Percentiles rank a stretch among this genome's conserved stretches.
Evolutionary conservation across 169 alveolate genomes (phyloP).

Genomic region (Plasmodium vivax): DNA sequence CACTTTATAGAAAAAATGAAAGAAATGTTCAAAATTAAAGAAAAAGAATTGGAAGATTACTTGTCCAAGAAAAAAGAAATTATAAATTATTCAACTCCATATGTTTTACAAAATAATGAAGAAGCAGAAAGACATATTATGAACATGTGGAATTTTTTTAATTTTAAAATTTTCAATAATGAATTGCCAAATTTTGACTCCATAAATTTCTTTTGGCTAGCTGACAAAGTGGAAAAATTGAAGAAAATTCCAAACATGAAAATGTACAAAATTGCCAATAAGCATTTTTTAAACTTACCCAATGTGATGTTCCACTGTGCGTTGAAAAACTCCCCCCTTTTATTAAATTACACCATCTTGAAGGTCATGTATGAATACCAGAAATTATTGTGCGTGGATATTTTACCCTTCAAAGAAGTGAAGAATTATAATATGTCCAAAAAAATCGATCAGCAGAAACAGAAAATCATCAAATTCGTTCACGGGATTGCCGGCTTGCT

Average conservation of each 20-base stretch:
- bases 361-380: conserved; percentile 67
- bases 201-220: conserved; percentile 42
- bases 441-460: conserved; percentile 38
- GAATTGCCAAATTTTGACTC: conserved; percentile 48
- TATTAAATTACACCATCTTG: conserved; percentile 57
- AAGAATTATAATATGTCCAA: conserved; percentile 36
- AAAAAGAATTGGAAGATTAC: conserved; percentile 19
- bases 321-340: conserved; percentile 42
- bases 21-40: conserved; percentile 33
- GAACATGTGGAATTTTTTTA: conserved; percentile 67
- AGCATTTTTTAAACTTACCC: conserved; percentile 60
- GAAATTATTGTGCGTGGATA: conserved; percentile 18
- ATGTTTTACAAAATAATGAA: conserved; percentile 36
- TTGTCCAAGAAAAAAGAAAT: conserved; percentile 16
- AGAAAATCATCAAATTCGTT: conserved; percentile 53
- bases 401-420: conserved; percentile 55
- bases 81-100: conserved; percentile 63
- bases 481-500: conserved; percentile 63
- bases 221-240: conserved; percentile 21
- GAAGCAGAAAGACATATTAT: conserved; percentile 65
- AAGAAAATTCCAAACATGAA: conserved; percentile 47
- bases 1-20: conserved; percentile 45
- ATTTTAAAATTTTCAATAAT: conserved; percentile 58
- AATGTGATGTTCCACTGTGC: conserved; percentile 1
- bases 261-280: conserved; percentile 49